Base-by-base conservation (phyloP, 2,329 filamentous ascomycete genomes). In the Ophiocordyceps camponoti-leonardi region DNA sequence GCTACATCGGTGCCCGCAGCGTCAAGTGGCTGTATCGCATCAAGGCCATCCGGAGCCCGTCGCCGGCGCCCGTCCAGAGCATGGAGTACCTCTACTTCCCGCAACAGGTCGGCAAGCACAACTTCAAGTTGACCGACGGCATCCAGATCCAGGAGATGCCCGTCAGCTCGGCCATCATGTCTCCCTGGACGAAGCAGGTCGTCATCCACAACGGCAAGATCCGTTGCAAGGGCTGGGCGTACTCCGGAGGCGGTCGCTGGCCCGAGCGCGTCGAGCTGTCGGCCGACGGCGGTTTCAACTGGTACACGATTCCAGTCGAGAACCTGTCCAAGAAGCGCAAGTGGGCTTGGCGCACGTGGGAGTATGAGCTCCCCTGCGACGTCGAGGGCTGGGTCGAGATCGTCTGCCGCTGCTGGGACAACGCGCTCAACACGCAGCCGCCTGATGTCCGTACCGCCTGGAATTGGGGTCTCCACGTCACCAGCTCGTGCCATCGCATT, bases 121-220 rank as follows among this genome's bases (percentile, higher is more conserved):
- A 83, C 49, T 64, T 68, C 12, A 64, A 61, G 10, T 71, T 73
- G 51, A 74, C 65, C 16, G 74, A 76, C 42, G 79, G 76, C 0
- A 78, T 80, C 49, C 73, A 72, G 49, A 83, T 81, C 52, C 80
- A 85, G 53, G 79, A 83, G 33, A 84, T 83, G 79, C 80, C 80
- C 0, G 79, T 83, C 4, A 74, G 70, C 42, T 74, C 68, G 16
- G 79, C 79, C 19, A 81, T 83, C 52, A 82, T 82, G 73, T 65
- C 71, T 0, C 79, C 79, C 0, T 64, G 67, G 61, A 69, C 71
- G 19, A 77, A 77, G 52, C 69, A 79, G n/a, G 68, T 73, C 1
- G 67, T 81, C 28, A 60, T 81, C 0, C 77, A 82, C 51, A 66
- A 72, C 16, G 77, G 78, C 10, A 67, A 63, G 42, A 79, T 82